Base-by-base conservation (phyloP, 2,329 filamentous ascomycete genomes). In the Aspergillus uvarum region DNA sequence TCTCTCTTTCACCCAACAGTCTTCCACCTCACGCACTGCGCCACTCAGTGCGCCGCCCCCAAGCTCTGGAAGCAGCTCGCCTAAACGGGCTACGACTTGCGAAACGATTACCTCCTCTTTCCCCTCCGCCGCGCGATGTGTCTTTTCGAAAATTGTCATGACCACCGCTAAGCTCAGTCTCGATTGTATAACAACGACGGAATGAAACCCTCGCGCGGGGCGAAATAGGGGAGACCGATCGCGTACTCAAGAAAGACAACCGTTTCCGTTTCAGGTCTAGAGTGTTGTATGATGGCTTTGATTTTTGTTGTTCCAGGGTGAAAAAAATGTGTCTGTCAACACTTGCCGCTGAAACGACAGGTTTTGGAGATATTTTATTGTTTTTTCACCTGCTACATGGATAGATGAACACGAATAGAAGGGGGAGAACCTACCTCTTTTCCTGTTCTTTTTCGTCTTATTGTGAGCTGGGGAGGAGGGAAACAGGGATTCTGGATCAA, bases 21-120 rank as follows among this genome's bases (percentile, higher is more conserved):
- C 85, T 99, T 99, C 90, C 94, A 99, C 82, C 91, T 99, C 72
- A 89, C 91, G 72, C 95, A 98, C 85, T 99, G 95, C 83, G 92
- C 94, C 66, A 91, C 87, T 73, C 83, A 89, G 77, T 99, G 95
- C 78, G 94, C 95, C 65, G 95, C 95, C 58, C 93, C 94, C 74
- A 97, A 96, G 88, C 89, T 99, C 73, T 99, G 92, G 87, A 86
- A 88, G 67, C 83, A 88, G 80, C 90, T 98, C 78, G 96, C 94
- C 86, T 98, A 96, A 85, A 81, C 57, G 61, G 65, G 60, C 70
- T 63, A 47, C 16, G 38, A 19, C 38, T 44, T 44, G 11, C 11
- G 6, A 5, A 44, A 44, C 38, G 38, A 44, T 44, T 5, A 8
- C 4, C 16, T 14, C 14, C 32, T 35, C 16, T 44, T 19, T 19